Evolutionary conservation across 1,139 yeast genomes (phyloP).

Genomic region (Sugiyamaella xylanicola): DNA sequence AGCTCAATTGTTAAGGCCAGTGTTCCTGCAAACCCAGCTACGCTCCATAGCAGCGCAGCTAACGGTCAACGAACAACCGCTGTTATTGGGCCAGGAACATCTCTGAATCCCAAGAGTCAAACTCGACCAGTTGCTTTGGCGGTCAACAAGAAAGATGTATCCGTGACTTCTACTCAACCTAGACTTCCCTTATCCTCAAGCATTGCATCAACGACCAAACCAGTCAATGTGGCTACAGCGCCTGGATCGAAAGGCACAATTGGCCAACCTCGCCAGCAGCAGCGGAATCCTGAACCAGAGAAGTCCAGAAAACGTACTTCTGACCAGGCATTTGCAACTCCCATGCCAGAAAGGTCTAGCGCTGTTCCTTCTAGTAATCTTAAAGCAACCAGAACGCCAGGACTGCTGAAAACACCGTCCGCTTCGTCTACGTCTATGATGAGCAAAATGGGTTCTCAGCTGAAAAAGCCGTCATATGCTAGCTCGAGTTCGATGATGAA

Average conservation of each 20-base stretch:
- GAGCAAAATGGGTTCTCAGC: constrained; percentile 19
- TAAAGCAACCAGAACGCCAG: constrained; percentile 9
- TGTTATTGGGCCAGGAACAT: constrained; percentile 21
- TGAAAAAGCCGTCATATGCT: constrained; percentile 22
- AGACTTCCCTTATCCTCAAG: constrained; percentile 6
- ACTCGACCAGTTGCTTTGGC: background rate
- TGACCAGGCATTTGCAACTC: constrained; percentile 25
- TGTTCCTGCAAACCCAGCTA: constrained; percentile 3
- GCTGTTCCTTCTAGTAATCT: background rate
- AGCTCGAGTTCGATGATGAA: constrained; percentile 36
- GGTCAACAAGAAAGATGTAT: background rate
- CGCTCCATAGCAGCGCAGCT: no score
- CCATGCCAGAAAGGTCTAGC: constrained; percentile 15
- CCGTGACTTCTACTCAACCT: constrained; percentile 3
- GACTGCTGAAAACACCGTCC: constrained; percentile 8
- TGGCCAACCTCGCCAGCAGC: background rate
- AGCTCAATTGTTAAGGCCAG: background rate
- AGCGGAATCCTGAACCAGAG: background rate
- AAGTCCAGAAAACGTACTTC: constrained; percentile 22
- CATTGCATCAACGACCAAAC: background rate
- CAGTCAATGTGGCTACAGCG: background rate
- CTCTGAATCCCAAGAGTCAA: constrained; percentile 17
- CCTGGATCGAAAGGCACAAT: background rate
- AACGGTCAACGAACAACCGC: background rate
- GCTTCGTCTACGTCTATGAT: constrained; percentile 3